phyloP scores from a whole-genome alignment of 495 filamentous ascomycete genomes.

The Neurospora africana region DNA sequence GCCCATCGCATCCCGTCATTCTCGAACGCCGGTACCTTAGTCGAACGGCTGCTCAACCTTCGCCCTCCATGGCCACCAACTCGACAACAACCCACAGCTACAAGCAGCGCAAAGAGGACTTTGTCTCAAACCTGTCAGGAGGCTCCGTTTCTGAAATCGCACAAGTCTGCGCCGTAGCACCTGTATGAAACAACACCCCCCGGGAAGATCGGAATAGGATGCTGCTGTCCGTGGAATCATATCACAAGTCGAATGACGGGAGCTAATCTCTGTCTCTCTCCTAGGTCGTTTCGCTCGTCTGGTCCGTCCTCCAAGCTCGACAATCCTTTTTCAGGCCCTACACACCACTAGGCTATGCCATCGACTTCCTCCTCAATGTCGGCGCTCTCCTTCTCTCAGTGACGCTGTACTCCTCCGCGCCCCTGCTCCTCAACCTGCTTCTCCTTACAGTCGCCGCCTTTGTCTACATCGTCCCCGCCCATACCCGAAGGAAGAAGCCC shows the following conservation, averaged over 20 bases:
- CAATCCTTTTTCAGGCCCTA: slow-evolving; percentile 74
- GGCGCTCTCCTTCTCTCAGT: slow-evolving; percentile 69
- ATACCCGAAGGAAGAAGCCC: slow-evolving; percentile 39
- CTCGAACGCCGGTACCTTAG: background rate
- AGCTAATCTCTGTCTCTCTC: background rate
- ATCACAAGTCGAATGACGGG: background rate
- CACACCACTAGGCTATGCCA: slow-evolving; percentile 50
- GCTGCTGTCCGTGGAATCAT: background rate
- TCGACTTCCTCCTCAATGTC: slow-evolving; percentile 84
- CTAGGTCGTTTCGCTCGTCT: slow-evolving; percentile 72
- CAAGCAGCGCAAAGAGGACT: slow-evolving; percentile 87
- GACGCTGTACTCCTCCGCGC: slow-evolving; percentile 71
- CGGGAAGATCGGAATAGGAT: background rate
- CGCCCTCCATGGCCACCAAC: slow-evolving; percentile 22
- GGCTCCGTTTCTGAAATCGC: slow-evolving; percentile 81
- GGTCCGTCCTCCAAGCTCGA: slow-evolving; percentile 84
- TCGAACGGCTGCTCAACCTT: background rate
- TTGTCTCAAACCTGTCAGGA: slow-evolving; percentile 87
- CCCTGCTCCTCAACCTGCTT: slow-evolving; percentile 64
- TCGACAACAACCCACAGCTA: slow-evolving; percentile 42
- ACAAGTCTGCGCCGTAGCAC: slow-evolving; percentile 67
- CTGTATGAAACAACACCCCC: slow-evolving; percentile 47
- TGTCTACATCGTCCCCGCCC: slow-evolving; percentile 42
- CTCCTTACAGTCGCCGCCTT: slow-evolving; percentile 59
- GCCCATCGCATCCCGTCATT: background rate